These are phyloP conservation scores for Aureobasidium musti DNA, from an alignment of 2,329 filamentous ascomycete genomes.

Conservation along the genomic window DNA sequence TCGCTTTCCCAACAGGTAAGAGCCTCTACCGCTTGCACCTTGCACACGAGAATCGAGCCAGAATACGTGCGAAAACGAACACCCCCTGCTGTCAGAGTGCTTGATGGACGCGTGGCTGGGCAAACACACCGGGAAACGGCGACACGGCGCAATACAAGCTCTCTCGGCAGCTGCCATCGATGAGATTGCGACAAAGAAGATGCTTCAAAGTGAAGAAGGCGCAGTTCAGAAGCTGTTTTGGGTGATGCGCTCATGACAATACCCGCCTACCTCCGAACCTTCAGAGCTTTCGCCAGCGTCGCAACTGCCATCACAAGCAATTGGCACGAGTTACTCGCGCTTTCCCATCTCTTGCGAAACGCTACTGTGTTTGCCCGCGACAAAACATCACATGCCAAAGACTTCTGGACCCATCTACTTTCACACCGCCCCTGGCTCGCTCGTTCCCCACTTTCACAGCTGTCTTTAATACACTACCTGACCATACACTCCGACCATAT, in stretches of 20 bases:
- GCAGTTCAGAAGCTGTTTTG: conserved; percentile 6
- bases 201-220: conserved; percentile 4
- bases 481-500: conserved; percentile 20
- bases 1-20: conserved; percentile 25
- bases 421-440: conserved; percentile 19
- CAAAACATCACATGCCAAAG: not conserved
- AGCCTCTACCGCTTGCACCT: conserved; percentile 1
- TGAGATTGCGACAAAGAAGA: conserved; percentile 14
- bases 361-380: conserved; percentile 11
- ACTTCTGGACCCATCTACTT: conserved; percentile 2
- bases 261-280: conserved; percentile 21
- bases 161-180: not conserved
- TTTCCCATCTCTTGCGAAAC: conserved; percentile 1
- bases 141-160: conserved; percentile 2
- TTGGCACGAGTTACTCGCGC: not conserved
- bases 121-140: conserved; percentile 17
- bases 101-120: conserved; percentile 25
- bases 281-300: conserved; percentile 19
- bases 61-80: conserved; percentile 5
- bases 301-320: conserved; percentile 15
- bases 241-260: conserved; percentile 3
- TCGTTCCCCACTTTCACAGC: conserved; percentile 2
- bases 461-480: not conserved
- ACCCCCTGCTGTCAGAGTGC: conserved; percentile 22
- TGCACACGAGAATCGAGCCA: conserved; percentile 5